Evolutionary conservation across 2,329 filamentous ascomycete genomes (phyloP).

Genomic region (Ophiostoma sp.): DNA sequence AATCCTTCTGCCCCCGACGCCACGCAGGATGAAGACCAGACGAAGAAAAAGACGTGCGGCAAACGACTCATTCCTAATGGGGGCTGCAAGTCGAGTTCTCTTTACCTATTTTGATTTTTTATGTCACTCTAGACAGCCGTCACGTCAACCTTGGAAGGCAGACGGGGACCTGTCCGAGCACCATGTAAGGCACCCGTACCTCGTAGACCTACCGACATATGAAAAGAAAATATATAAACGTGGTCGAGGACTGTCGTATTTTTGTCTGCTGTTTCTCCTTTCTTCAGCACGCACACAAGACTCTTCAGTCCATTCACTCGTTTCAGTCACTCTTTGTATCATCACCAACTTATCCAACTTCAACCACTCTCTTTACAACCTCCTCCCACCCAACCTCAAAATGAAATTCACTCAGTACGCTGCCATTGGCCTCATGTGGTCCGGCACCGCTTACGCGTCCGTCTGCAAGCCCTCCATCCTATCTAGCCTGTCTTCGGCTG

Average conservation of each 20-base stretch:
- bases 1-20: neutral
- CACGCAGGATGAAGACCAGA: neutral
- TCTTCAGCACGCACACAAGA: neutral
- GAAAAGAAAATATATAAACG: neutral
- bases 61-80: neutral
- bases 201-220: neutral
- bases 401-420: constrained; percentile 6
- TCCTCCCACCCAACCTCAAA: neutral
- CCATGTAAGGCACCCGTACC: neutral
- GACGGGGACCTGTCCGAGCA: neutral
- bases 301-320: constrained; percentile 16
- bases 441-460: neutral
- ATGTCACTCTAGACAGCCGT: neutral
- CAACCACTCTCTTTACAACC: neutral
- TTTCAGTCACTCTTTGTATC: neutral
- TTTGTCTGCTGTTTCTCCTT: neutral
- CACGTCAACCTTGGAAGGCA: neutral
- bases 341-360: neutral
- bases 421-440: neutral
- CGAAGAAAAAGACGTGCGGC: neutral
- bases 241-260: neutral
- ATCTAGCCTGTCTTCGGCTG: neutral
- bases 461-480: neutral
- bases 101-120: neutral
- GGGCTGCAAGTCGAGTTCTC: neutral